These are phyloP conservation scores for Eimeria falciformis DNA, from an alignment of 169 alveolate species.

Conservation along the genomic window DNA sequence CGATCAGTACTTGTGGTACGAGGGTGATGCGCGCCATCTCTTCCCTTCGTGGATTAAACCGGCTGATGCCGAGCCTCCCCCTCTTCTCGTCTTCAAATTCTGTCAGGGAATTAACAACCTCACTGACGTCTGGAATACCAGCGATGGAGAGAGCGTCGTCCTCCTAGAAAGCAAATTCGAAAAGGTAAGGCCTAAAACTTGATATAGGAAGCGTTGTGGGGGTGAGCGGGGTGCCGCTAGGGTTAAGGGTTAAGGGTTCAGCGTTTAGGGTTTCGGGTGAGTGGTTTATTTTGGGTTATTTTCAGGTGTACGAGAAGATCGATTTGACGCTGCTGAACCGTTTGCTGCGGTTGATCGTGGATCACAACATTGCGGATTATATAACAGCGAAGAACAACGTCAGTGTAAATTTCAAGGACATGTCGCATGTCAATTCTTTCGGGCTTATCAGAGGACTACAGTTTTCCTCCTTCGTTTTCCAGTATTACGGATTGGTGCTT, in stretches of 20 bases:
- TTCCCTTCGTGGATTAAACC: conserved; percentile 99
- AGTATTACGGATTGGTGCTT: conserved; percentile 90
- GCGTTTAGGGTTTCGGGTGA: not conserved
- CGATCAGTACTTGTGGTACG: conserved; percentile 99
- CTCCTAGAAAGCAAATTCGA: conserved; percentile 96
- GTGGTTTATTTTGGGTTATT: not conserved
- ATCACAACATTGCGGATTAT: conserved; percentile 99
- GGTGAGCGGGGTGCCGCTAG: not conserved
- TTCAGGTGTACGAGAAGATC: conserved; percentile 96
- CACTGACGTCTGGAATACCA: conserved; percentile 97
- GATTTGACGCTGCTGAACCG: conserved; percentile 98
- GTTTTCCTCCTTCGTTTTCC: conserved; percentile 98
- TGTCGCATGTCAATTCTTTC: conserved; percentile 98
- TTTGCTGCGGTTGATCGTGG: conserved; percentile 98
- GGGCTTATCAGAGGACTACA: conserved; percentile 99
- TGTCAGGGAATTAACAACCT: conserved; percentile 99
- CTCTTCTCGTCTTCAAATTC: conserved; percentile 98
- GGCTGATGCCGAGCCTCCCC: conserved; percentile 99
- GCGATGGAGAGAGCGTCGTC: conserved; percentile 96
- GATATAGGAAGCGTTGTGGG: not conserved
- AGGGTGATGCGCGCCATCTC: conserved; percentile 98
- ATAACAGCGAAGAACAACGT: conserved; percentile 99
- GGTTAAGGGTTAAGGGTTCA: not conserved
- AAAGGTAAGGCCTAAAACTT: conserved; percentile 77
- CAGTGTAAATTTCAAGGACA: conserved; percentile 98